phyloP scores from a whole-genome alignment of 1,284 basidiomycete species.

The Cryptococcus sp. region DNA sequence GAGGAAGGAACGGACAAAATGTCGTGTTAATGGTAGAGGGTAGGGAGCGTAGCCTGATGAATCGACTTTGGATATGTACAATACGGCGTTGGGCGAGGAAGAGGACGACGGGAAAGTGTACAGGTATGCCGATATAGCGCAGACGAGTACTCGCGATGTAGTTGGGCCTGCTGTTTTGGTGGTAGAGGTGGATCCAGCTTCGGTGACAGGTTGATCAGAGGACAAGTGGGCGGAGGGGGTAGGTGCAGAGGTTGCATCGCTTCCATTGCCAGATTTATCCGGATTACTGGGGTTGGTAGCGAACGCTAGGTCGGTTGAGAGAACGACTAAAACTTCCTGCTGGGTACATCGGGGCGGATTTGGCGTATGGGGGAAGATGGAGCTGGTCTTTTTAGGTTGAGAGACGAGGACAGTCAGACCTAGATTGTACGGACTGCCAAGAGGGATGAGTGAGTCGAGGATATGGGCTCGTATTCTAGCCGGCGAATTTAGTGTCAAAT shows the following conservation, averaged over 20 bases:
- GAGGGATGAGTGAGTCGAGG: conserved; percentile 58
- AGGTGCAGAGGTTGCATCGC: background rate
- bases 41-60: conserved; percentile 70
- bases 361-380: conserved; percentile 71
- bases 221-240: background rate
- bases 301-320: conserved; percentile 60
- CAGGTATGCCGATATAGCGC: conserved; percentile 78
- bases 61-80: conserved; percentile 94
- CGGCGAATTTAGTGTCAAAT: background rate
- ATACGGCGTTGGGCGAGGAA: conserved; percentile 67
- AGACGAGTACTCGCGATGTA: conserved; percentile 56
- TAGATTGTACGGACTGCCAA: conserved; percentile 61
- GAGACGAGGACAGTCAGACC: conserved; percentile 74
- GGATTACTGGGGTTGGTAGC: background rate
- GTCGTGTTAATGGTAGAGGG: conserved; percentile 62
- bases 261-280: background rate
- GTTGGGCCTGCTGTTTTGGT: background rate
- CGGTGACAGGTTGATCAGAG: background rate
- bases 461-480: conserved; percentile 65
- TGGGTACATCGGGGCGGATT: conserved; percentile 55
- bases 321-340: conserved; percentile 63
- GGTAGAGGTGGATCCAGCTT: background rate
- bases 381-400: conserved; percentile 63
- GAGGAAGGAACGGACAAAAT: conserved; percentile 69
- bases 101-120: conserved; percentile 60